Evolutionary conservation across 2,329 filamentous ascomycete genomes (phyloP).

Genomic region (Clonostachys rosea): DNA sequence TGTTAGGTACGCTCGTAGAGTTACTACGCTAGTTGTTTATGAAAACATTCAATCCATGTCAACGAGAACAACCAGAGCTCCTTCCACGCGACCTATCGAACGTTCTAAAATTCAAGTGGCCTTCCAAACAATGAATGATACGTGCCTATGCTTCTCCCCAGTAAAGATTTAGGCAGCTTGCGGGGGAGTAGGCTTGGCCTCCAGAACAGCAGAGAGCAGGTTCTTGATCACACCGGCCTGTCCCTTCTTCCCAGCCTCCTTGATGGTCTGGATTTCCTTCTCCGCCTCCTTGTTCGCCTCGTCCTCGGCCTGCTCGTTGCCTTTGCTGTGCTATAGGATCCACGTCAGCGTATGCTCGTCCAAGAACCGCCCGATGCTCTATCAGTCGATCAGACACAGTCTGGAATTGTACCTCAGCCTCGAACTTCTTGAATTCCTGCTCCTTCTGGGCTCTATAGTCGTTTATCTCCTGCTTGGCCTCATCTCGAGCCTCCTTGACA

Average conservation of each 20-base stretch:
- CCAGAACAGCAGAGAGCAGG: slow-evolving; percentile 78
- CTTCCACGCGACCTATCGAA: no score
- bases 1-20: slow-evolving; percentile 46
- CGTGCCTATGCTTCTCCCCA: slow-evolving; percentile 3
- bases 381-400: neutral
- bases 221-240: slow-evolving; percentile 78
- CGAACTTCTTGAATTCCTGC: slow-evolving; percentile 90
- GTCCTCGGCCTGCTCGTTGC: slow-evolving; percentile 75
- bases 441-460: slow-evolving; percentile 89
- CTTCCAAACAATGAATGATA: neutral
- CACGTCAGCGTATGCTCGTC: neutral
- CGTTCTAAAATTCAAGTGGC: no score
- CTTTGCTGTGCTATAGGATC: slow-evolving; percentile 74
- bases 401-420: slow-evolving; percentile 53
- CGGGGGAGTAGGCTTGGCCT: slow-evolving; percentile 67
- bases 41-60: neutral
- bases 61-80: neutral
- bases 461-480: slow-evolving; percentile 97
- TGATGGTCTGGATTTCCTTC: slow-evolving; percentile 75
- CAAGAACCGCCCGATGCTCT: neutral
- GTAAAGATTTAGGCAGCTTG: slow-evolving; percentile 11
- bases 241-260: slow-evolving; percentile 72
- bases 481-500: slow-evolving; percentile 91
- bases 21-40: slow-evolving; percentile 31
- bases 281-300: slow-evolving; percentile 79